These are phyloP conservation scores for Aspergillus bridgeri DNA, from an alignment of 495 filamentous ascomycete genomes.

Conservation along the genomic window DNA sequence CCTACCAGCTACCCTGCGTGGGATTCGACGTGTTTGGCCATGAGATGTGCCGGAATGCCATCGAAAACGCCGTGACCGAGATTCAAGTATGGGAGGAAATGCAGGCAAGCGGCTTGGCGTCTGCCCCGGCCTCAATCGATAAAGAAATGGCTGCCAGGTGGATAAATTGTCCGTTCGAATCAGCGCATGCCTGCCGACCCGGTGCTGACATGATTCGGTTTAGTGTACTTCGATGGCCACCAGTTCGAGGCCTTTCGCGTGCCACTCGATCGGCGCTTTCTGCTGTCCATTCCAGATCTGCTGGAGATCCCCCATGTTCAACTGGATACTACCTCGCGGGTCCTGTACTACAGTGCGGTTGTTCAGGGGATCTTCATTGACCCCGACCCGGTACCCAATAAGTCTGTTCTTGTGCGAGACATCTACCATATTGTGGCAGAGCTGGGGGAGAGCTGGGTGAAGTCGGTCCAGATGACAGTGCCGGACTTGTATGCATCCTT, in stretches of 20 bases:
- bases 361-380: conserved; percentile 15
- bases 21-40: conserved; percentile 12
- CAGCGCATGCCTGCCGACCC: background rate
- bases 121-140: background rate
- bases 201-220: background rate
- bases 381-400: background rate
- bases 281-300: conserved; percentile 20
- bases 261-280: conserved; percentile 15
- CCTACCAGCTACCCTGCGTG: conserved; percentile 10
- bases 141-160: conserved; percentile 11
- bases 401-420: conserved; percentile 4
- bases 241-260: conserved; percentile 21
- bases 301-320: conserved; percentile 22
- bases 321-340: conserved; percentile 15
- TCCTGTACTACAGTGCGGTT: conserved; percentile 19
- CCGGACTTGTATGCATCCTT: conserved; percentile 15
- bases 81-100: conserved; percentile 6
- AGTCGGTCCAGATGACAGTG: conserved; percentile 8
- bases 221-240: conserved; percentile 15
- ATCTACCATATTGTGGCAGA: conserved; percentile 8
- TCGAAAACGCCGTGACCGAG: conserved; percentile 15
- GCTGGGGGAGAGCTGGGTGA: conserved; percentile 10
- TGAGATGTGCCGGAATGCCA: conserved; percentile 9
- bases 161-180: conserved; percentile 1
- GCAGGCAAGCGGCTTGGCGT: background rate